Percentiles rank a stretch among this genome's conserved stretches.
Conservation (phyloP, 345 rosid species). For the Brassica carinata region DNA sequence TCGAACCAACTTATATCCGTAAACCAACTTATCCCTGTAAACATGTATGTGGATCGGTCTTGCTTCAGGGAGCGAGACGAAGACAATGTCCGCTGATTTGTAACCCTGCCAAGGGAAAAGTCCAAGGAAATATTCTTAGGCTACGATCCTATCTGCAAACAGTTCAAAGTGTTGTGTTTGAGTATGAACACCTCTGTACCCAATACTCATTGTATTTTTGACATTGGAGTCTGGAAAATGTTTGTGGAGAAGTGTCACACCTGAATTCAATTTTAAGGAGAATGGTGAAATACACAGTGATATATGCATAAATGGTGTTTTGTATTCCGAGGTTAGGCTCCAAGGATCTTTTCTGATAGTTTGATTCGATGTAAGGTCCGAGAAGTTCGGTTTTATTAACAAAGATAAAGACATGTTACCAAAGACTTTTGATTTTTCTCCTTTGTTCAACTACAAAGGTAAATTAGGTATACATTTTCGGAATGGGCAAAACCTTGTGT, state of each 20-base stretch:
- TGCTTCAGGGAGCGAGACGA: background rate
- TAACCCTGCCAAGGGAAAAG: background rate
- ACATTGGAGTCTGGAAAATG: too few relatives aligned
- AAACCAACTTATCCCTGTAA: background rate
- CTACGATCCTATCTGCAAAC: background rate
- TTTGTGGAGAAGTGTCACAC: background rate
- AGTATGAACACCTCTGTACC: too few relatives aligned
- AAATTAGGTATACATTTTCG: background rate
- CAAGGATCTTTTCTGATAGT: background rate
- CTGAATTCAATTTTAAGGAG: background rate
- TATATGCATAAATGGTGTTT: background rate
- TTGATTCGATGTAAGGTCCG: background rate
- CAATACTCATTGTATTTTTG: too few relatives aligned
- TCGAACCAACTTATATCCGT: background rate
- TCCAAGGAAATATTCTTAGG: background rate
- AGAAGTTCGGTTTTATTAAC: background rate
- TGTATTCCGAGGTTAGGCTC: background rate
- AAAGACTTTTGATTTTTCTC: background rate
- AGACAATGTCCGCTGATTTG: background rate
- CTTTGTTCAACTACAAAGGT: background rate
- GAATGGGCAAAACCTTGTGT: background rate
- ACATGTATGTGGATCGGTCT: background rate
- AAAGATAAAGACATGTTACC: background rate
- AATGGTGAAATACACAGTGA: background rate
- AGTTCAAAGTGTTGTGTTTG: background rate